Base-by-base conservation (phyloP, 495 filamentous ascomycete species). In the Geopyxis carbonaria region DNA sequence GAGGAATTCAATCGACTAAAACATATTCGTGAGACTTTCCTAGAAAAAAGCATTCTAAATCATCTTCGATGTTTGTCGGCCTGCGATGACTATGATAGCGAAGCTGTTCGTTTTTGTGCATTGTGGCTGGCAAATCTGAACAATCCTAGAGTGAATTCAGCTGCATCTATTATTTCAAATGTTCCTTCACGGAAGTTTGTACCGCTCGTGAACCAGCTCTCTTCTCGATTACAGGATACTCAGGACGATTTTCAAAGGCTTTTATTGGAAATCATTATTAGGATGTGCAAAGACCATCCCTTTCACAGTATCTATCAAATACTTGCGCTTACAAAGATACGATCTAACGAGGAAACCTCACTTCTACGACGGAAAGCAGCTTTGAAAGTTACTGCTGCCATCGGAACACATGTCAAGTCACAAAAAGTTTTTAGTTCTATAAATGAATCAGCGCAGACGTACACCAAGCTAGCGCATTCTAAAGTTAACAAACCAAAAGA, bases 271-370 rank as follows among this genome's bases (percentile, higher is more conserved):
- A 59, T 95, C 24, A 73, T 94, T 10, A 68, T 75, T 43, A 67
- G 75, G 8, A 89, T 95, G 39, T 93, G 85, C 53, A 63, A 65
- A 7, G 84, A 99, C 19, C 89, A 99, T 57, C 89, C 89, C 1
- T 91, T 84, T 57, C 89, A 99, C 50, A 81, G 80, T 28, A 86
- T 93, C 75, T 87, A 94, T 53, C 85, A 94, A 38, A 83, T 99
- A 15, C 91, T 83, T 61, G 76, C 84, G 5, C 75, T 76, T 23
- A 75, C 67, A 40, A 83, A 70, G 49, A 73, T 69, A 24, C 66
- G 65, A 35, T 62, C 70, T 22, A 73, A 78, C 47, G 87, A 94
- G 41, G 69, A 77, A 21, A 64, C 73, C 4, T 76, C 80, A 15
- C 55, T 74, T 27, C 78, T 78, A 16, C 73, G 91, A 34, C 69